phyloP scores from a whole-genome alignment of 176 grass and related monocot species.

The Miscanthus lutarioriparius region DNA sequence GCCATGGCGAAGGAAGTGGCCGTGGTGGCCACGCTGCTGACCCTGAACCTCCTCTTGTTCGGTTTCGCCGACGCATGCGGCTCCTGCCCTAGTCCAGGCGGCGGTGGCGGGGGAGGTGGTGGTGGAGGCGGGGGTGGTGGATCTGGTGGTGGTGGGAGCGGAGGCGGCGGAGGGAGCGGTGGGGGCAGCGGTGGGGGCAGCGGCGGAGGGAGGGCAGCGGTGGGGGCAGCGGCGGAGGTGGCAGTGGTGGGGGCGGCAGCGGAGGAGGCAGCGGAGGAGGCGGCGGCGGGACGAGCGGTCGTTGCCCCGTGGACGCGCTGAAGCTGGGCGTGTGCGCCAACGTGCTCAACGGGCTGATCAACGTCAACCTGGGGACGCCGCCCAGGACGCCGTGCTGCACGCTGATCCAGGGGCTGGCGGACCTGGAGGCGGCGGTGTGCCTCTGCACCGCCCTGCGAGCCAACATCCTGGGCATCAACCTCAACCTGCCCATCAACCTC shows the following conservation, averaged over 20 bases:
- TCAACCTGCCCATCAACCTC: conserved; percentile 25
- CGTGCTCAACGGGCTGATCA: conserved; percentile 63
- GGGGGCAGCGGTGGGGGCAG: rapidly evolving
- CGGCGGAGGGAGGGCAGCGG: background rate
- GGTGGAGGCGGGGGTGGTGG: background rate
- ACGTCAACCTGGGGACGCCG: conserved; percentile 62
- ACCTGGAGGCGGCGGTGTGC: conserved; percentile 77
- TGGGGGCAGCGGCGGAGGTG: rapidly evolving
- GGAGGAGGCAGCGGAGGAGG: background rate
- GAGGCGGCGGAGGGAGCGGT: rapidly evolving
- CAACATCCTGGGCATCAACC: conserved; percentile 72
- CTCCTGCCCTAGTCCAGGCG: conserved; percentile 34
- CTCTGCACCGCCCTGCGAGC: conserved; percentile 65
- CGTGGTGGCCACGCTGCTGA: conserved; percentile 34
- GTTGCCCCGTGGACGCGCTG: conserved; percentile 59
- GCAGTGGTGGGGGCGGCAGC: rapidly evolving
- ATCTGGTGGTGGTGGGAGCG: background rate
- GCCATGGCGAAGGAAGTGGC: conserved; percentile 37
- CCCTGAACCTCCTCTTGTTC: conserved; percentile 60
- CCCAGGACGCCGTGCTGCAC: conserved; percentile 65
- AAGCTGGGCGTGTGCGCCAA: conserved; percentile 50
- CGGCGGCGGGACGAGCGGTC: background rate
- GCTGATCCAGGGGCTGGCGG: conserved; percentile 66
- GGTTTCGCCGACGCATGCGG: conserved; percentile 55
- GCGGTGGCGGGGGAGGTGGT: background rate